Evolutionary conservation across 148 eudicot species (phyloP).

Genomic region (Spergularia marina): DNA sequence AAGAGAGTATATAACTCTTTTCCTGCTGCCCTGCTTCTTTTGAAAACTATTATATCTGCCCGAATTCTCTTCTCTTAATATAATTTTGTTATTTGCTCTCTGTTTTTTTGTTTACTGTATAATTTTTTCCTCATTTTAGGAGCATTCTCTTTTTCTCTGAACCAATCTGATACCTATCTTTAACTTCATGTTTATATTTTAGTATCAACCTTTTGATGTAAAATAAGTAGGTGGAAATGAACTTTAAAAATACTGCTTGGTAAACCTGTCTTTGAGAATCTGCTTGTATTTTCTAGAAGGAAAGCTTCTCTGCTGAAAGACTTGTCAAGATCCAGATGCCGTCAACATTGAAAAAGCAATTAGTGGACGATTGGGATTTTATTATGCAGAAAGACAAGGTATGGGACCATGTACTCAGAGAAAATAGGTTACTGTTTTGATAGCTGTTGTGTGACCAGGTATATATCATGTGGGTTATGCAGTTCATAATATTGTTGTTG

Average conservation of each 20-base stretch:
- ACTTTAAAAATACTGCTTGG: not conserved
- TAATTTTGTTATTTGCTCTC: not conserved
- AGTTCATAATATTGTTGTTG: not conserved
- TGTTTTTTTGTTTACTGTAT: not conserved
- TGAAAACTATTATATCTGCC: too few species aligned
- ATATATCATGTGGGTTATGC: not conserved
- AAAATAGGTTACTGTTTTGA: not conserved
- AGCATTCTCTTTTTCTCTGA: not conserved
- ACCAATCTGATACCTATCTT: not conserved
- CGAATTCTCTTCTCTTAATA: too few species aligned
- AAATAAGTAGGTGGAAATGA: not conserved
- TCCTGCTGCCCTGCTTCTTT: too few species aligned
- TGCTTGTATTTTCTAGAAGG: constrained; percentile 52
- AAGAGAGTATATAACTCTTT: too few species aligned
- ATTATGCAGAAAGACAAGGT: constrained; percentile 86
- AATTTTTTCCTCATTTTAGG: not conserved
- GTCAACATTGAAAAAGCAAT: constrained; percentile 67
- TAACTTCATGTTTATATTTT: not conserved
- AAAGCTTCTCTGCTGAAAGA: constrained; percentile 56
- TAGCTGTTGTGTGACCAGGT: not conserved
- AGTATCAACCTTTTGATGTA: not conserved
- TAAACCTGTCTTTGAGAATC: constrained; percentile 15
- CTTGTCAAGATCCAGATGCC: constrained; percentile 86
- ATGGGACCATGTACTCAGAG: not conserved
- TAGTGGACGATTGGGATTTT: constrained; percentile 89